Evolutionary conservation across 1,284 basidiomycete genomes (phyloP).

Genomic region (Amylostereum areolatum): DNA sequence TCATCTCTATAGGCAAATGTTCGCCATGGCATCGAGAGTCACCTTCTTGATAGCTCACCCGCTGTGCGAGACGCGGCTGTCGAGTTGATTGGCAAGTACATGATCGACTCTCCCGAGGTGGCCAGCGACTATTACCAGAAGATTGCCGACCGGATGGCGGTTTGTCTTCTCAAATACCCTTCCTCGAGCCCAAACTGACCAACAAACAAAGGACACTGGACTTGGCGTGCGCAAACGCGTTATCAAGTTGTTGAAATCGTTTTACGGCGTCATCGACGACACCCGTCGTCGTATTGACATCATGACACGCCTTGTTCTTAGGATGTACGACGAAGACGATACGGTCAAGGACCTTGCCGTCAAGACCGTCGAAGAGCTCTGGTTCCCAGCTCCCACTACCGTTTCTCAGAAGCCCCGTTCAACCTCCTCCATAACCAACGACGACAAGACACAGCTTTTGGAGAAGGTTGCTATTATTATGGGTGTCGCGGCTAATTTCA

Average conservation of each 20-base stretch:
- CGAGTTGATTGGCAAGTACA: slow-evolving; percentile 92
- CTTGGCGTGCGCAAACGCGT: slow-evolving; percentile 91
- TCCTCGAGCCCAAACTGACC: neutral
- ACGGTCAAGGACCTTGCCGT: slow-evolving; percentile 87
- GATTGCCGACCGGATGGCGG: slow-evolving; percentile 84
- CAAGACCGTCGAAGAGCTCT: slow-evolving; percentile 84
- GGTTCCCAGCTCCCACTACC: slow-evolving; percentile 54
- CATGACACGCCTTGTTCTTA: slow-evolving; percentile 74
- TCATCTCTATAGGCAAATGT: slow-evolving; percentile 53
- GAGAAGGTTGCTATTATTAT: slow-evolving; percentile 75
- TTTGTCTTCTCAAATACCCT: slow-evolving; percentile 30
- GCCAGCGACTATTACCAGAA: slow-evolving; percentile 82
- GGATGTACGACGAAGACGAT: slow-evolving; percentile 90
- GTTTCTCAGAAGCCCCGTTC: slow-evolving; percentile 30
- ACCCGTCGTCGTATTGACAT: slow-evolving; percentile 70
- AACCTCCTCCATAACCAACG: slow-evolving; percentile 19
- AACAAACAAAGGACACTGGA: slow-evolving; percentile 71
- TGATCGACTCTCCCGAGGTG: slow-evolving; percentile 81
- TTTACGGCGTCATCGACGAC: slow-evolving; percentile 66
- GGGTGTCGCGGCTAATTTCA: slow-evolving; percentile 73
- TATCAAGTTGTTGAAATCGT: slow-evolving; percentile 85
- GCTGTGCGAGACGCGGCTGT: slow-evolving; percentile 95
- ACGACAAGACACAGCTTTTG: slow-evolving; percentile 48
- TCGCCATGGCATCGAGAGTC: slow-evolving; percentile 78
- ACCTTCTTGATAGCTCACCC: slow-evolving; percentile 85